Base-by-base conservation (phyloP, 2,329 filamentous ascomycete genomes). In the Lachnellula hyalina region DNA sequence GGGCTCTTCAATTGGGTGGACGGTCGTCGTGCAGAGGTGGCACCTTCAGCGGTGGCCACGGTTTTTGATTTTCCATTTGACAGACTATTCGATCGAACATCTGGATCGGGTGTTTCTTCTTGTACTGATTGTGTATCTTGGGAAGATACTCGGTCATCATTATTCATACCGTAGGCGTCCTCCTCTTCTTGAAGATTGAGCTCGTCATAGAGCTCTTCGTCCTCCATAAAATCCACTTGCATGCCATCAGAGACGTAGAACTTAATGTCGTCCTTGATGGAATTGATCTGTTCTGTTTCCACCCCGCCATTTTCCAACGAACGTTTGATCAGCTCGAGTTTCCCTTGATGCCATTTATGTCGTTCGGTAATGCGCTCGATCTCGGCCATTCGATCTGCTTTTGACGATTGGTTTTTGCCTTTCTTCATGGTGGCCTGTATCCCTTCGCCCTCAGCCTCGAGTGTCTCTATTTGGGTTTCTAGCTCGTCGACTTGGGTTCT, bases 331-430 rank as follows among this genome's bases (percentile, higher is more conserved):
- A 97, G 79, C 73, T 99, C 94, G 60, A 99, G 79, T 70, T 96
- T 96, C 61, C 85, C 84, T 69, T 96, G 89, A 70, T 99, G 94
- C 89, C 90, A 97, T 73, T 96, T 96, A 77, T 97, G 93, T 65
- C 88, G 85, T 71, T 99, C 94, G 64, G 92, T 90, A 65, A 86
- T 79, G 57, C 82, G 78, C 67, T 96, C 88, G 62, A 99, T 87
- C 69, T 94, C 88, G 52, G 90, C 84, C 76, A 97, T 85, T 56
- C 93, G 86, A 61, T 96, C 93, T 3, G 89, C 86, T 73, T 95
- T 96, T 61, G 82, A 79, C 45, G 77, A 80, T 64, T 95, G 89
- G 71, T 87, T 90, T 77, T 96, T 97, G 68, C 91, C 89, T 77
- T 96, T 96, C 78, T 96, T 97, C 78, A 95, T 84, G 23, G 87